These are phyloP conservation scores for Cyberlindnera xylosilytica DNA, from an alignment of 805 yeast genomes.

Conservation along the genomic window DNA sequence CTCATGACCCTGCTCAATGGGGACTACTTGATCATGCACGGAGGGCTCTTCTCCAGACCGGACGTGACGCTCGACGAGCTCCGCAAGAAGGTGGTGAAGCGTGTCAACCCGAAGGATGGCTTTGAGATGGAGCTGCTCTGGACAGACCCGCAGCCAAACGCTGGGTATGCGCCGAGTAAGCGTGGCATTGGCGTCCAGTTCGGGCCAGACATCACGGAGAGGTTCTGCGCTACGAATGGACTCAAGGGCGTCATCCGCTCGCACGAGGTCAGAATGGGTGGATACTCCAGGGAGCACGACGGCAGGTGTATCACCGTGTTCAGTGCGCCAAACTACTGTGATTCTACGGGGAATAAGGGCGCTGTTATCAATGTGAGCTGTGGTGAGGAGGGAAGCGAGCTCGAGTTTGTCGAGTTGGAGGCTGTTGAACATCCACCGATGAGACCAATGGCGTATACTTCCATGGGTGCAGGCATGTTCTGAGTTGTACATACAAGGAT, in stretches of 20 bases:
- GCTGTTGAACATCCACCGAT: constrained; percentile 90
- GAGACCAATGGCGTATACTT: constrained; percentile 90
- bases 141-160: constrained; percentile 87
- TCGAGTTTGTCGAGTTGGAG: constrained; percentile 58
- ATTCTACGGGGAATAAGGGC: constrained; percentile 84
- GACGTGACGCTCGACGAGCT: constrained; percentile 70
- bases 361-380: constrained; percentile 73
- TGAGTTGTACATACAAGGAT: too few relatives aligned
- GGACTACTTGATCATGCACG: constrained; percentile 88
- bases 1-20: constrained; percentile 77
- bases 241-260: constrained; percentile 84
- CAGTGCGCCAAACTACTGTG: constrained; percentile 98
- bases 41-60: constrained; percentile 86
- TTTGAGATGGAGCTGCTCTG: constrained; percentile 94
- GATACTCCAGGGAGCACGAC: constrained; percentile 83
- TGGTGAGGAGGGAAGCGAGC: constrained; percentile 30
- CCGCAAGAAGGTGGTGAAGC: constrained; percentile 65
- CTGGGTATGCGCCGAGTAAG: constrained; percentile 84
- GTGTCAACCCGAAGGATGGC: constrained; percentile 89
- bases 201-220: constrained; percentile 90
- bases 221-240: constrained; percentile 69
- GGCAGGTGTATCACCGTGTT: constrained; percentile 90
- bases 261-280: constrained; percentile 92
- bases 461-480: constrained; percentile 19
- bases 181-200: constrained; percentile 96